Conservation (phyloP, 441 rosid species). For the Capsella rubella region DNA sequence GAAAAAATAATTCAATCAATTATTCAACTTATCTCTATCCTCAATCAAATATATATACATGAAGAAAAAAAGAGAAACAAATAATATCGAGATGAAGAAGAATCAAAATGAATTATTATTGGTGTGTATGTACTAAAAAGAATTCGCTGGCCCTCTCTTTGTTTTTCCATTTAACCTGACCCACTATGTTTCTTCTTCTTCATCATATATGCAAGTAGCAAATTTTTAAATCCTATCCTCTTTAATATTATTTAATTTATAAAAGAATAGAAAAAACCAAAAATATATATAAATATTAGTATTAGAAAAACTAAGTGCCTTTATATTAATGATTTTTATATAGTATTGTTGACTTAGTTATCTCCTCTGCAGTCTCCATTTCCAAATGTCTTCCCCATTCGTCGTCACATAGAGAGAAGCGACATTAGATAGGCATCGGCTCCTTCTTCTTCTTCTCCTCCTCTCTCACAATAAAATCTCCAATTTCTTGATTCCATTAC, state of each 20-base stretch:
- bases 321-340: neutral
- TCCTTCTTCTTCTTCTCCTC: neutral
- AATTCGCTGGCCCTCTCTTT: conserved; percentile 9
- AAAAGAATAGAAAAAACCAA: neutral
- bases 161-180: neutral
- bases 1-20: no score
- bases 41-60: no score
- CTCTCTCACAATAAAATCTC: neutral
- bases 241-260: no score
- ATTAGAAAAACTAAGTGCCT: no score
- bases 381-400: conserved; percentile 10
- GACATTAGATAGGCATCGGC: no score
- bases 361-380: neutral
- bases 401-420: neutral
- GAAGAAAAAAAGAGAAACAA: neutral
- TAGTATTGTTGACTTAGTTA: conserved; percentile 30
- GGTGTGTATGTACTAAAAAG: neutral
- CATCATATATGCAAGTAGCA: conserved; percentile 11
- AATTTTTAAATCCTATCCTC: neutral
- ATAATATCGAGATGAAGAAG: neutral
- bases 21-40: no score
- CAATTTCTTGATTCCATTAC: no score
- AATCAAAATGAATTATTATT: conserved; percentile 2
- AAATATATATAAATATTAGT: no score
- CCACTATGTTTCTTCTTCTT: neutral